A percentile compares a stretch with the other conserved stretches of the same genome.
These are phyloP conservation scores for Dactylonectria macrodidyma DNA, from an alignment of 2,329 filamentous ascomycete genomes.

Conservation along the genomic window DNA sequence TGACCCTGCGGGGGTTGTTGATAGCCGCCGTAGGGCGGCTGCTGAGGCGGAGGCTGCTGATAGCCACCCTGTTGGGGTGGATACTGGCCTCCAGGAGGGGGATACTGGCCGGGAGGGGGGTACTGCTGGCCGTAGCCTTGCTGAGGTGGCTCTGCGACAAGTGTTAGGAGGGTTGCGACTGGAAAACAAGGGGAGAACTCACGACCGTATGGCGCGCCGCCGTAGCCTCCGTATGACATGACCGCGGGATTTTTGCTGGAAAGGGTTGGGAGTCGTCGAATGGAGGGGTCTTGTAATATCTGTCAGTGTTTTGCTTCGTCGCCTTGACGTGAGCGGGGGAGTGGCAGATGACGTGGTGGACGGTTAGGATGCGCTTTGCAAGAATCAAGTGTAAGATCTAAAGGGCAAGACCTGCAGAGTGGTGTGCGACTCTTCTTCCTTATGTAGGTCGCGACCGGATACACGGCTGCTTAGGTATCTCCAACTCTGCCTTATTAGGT, in stretches of 20 bases:
- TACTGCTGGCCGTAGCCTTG: conserved; percentile 59
- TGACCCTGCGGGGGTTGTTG: conserved; percentile 53
- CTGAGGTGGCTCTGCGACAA: conserved; percentile 51
- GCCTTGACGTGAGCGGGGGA: neutral
- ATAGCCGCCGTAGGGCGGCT: conserved; percentile 53
- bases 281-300: conserved; percentile 6
- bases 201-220: conserved; percentile 53
- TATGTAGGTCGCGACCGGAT: conserved; percentile 15
- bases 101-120: conserved; percentile 50
- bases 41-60: conserved; percentile 52
- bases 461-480: conserved; percentile 5
- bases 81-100: conserved; percentile 50
- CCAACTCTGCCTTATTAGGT: conserved; percentile 26
- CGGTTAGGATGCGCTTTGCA: neutral
- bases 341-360: neutral
- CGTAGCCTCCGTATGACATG: conserved; percentile 57
- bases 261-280: neutral
- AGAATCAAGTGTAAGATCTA: neutral
- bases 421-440: conserved; percentile 13
- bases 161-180: conserved; percentile 13
- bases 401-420: neutral
- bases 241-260: conserved; percentile 23
- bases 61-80: conserved; percentile 52
- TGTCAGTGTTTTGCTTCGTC: neutral
- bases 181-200: conserved; percentile 38